Evolutionary conservation across 495 filamentous ascomycete species (phyloP), one percentile per base, ranked within the genome.

Genomic region (Penicillium roqueforti): DNA sequence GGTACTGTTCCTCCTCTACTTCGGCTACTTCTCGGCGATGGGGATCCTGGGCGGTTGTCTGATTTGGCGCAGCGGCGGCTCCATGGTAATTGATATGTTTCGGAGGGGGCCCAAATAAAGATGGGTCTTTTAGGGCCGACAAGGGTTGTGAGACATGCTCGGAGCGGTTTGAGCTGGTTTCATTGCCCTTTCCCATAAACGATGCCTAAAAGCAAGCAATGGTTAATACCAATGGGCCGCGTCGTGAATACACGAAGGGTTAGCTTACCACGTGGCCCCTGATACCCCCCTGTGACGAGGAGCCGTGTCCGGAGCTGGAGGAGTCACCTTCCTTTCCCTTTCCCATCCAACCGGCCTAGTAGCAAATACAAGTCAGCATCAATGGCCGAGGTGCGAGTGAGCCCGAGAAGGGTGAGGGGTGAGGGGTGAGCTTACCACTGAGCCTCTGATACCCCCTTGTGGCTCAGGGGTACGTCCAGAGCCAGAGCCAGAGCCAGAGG

Each of bases 71-170:
- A 9, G 80, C 76, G 5, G 70, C 69, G 2, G 69, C 70, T 14
- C 80, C 76, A 62, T 84, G 73, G 55, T 77, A 82, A 38, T 77
- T 79, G 60, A 78, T 67, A 56, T 82, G 79, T 57, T 86, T 95
- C 4, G 92, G 92, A 19, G 92, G 92, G 31, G 92, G 89, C 3
- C 81, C 90, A 67, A 98, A 97, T 11, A 85, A 79, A 0, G 82
- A 66, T 2, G 93, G 92, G 67, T 98, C 93, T 61, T 86, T 85
- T 18, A 98, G 76, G 2, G 86, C 77, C 4, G 84, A 80, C n/a
- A 95, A 67, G 2, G 93, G 92, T 5, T 76, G 73, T 16, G 89
- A 82, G 57, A 80, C 72, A 62, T 87, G 78, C 3, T 78, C 67
- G 54, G 59, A 61, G 16, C 62, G 59, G 36, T 75, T 67, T 10